Conservation (phyloP, 2,329 filamentous ascomycete genomes). For the Sclerotiophoma versabilis region DNA sequence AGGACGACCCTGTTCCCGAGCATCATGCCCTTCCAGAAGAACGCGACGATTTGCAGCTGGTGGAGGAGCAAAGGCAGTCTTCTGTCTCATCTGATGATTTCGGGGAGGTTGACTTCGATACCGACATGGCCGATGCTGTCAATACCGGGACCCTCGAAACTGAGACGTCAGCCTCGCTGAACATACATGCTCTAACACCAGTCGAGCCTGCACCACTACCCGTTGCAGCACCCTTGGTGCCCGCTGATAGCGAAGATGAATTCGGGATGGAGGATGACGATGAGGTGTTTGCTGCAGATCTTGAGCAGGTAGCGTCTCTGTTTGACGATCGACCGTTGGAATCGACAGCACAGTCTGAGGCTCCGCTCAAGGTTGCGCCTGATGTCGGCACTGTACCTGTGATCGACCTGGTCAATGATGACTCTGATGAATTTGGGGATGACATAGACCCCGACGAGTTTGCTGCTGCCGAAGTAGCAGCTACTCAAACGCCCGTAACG, state of each 20-base stretch:
- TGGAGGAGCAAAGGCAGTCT: constrained; percentile 14
- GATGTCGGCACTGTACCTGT: constrained; percentile 15
- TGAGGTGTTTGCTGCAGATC: constrained; percentile 62
- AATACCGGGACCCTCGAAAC: constrained; percentile 29
- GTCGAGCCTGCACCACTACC: constrained; percentile 12
- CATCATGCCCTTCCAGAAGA: constrained; percentile 1
- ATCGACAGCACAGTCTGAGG: constrained; percentile 12
- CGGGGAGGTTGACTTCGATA: constrained; percentile 45
- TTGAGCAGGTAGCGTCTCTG: constrained; percentile 64
- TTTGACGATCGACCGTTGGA: constrained; percentile 56
- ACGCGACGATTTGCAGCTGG: constrained; percentile 7
- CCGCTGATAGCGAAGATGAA: constrained; percentile 50
- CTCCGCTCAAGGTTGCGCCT: constrained; percentile 9
- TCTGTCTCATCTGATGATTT: constrained; percentile 46
- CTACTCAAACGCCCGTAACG: constrained; percentile 68
- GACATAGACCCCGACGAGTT: constrained; percentile 75
- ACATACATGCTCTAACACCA: constrained; percentile 15
- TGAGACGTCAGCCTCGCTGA: constrained; percentile 7
- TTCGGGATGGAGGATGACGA: constrained; percentile 57
- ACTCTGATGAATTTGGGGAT: constrained; percentile 71
- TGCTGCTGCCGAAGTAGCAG: constrained; percentile 72
- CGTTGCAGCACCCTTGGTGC: neutral
- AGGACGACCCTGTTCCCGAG: constrained; percentile 1
- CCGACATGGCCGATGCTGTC: constrained; percentile 41
- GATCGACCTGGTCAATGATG: constrained; percentile 47